Evolutionary conservation across 305 asterid genomes (phyloP), one percentile per base, ranked within the genome.

Genomic region (Fraxinus velutina): DNA sequence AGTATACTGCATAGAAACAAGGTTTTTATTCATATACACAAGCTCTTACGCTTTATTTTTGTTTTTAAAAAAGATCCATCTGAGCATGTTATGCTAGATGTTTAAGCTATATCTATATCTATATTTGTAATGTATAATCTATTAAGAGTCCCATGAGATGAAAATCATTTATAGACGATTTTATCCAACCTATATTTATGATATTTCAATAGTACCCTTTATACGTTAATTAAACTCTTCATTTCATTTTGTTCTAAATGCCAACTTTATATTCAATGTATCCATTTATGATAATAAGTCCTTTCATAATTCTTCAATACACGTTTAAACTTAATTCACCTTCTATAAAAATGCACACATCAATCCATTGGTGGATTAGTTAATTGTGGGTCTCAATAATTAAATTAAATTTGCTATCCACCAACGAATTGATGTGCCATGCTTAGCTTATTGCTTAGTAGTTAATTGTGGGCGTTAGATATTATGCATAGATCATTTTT

Each of bases 1-100:
- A 88, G 89, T 80, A 96, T 96, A 88, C 91, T 96, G 87, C 85
- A 83, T 73, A 74, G 90, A 77, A 94, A 92, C 92, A 96, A 92
- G 98, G 99, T 96, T 81, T 47, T 74, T 78, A 66, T 75, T 68
- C 76, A 34, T 34, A 44, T 79, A 52, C 27, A 17, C 77, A 47
- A 77, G 76, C 44, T 60, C 55, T 78, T 73, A 22, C 62, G 68
- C 33, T 62, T 21, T 62, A 21, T 36, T 36, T 29, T 86, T 73
- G 75, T 60, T 52, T 55, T 76, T 22, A 33, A 44, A 68, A 82
- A 30, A 42, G n/a, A 81, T 55, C 27, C 64, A 24, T 50, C 24
- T 44, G 44, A 82, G 79, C 36, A 83, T 71, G 47, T 75, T 39
- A 30, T 12, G 50, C 21, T 24, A 70, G 74, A 83, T n/a, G 34